phyloP scores from a whole-genome alignment of 768 basidiomycete species.

The Calocybe cyanea region DNA sequence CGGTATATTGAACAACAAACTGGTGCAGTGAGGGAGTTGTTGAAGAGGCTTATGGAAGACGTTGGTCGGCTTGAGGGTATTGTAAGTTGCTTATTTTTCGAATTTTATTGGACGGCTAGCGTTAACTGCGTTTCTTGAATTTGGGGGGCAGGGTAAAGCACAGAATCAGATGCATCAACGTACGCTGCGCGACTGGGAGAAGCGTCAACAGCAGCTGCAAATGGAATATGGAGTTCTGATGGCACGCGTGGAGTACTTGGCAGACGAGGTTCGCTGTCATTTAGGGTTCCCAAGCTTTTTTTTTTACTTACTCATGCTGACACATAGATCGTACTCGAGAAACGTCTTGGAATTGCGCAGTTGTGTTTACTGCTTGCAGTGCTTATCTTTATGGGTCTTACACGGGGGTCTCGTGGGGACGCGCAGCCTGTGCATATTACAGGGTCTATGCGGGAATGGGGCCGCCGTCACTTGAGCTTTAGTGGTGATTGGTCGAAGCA shows the following conservation, averaged over 20 bases:
- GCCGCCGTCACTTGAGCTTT: slow-evolving; percentile 51
- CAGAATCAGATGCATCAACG: slow-evolving; percentile 67
- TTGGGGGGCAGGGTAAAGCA: slow-evolving; percentile 50
- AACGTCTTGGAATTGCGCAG: slow-evolving; percentile 86
- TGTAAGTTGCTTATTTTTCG: slow-evolving; percentile 37
- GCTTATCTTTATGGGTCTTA: slow-evolving; percentile 82
- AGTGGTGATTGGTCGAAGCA: slow-evolving; percentile 49
- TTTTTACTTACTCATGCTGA: neutral
- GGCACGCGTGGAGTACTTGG: slow-evolving; percentile 67
- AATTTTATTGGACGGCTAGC: neutral
- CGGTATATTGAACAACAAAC: slow-evolving; percentile 91
- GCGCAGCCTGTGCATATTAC: slow-evolving; percentile 22
- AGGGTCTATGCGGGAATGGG: slow-evolving; percentile 48
- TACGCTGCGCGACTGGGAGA: slow-evolving; percentile 64
- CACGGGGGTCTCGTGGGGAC: slow-evolving; percentile 61
- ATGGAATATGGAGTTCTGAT: slow-evolving; percentile 66
- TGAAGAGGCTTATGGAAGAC: slow-evolving; percentile 73
- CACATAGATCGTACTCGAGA: slow-evolving; percentile 76
- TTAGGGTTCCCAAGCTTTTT: too few relatives aligned
- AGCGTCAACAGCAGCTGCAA: slow-evolving; percentile 62
- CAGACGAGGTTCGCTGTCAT: slow-evolving; percentile 64
- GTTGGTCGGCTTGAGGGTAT: slow-evolving; percentile 73
- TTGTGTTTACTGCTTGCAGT: slow-evolving; percentile 80
- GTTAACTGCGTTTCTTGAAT: neutral
- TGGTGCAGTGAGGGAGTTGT: slow-evolving; percentile 64